These are phyloP conservation scores for Singerocomus inundabilis DNA, from an alignment of 1,284 basidiomycete genomes.

Conservation along the genomic window DNA sequence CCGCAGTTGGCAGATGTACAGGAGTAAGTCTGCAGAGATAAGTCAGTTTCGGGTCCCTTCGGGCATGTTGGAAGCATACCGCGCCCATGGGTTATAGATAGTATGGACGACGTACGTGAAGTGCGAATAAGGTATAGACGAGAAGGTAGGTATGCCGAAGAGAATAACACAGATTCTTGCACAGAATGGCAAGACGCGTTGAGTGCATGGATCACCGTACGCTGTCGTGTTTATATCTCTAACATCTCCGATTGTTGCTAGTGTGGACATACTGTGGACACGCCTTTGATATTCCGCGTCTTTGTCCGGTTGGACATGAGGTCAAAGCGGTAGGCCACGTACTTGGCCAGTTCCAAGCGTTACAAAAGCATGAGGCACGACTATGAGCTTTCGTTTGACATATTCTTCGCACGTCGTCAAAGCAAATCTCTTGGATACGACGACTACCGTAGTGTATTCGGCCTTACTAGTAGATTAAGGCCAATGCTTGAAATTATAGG, in stretches of 20 bases:
- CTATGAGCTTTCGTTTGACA: background rate
- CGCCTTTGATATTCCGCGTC: constrained; percentile 1
- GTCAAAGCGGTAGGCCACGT: constrained; percentile 15
- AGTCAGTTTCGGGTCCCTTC: background rate
- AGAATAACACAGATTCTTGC: constrained; percentile 26
- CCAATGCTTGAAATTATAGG: background rate
- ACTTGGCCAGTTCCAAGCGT: constrained; percentile 6
- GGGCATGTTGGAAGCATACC: background rate
- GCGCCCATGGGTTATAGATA: constrained; percentile 12
- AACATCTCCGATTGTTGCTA: constrained; percentile 7
- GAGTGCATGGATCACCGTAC: background rate
- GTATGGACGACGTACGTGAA: background rate
- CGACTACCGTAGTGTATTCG: background rate
- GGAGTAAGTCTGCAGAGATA: constrained; percentile 10
- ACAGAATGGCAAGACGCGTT: background rate
- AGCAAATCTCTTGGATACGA: constrained; percentile 2
- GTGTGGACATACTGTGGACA: constrained; percentile 10
- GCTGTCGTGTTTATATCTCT: constrained; percentile 9
- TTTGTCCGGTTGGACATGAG: constrained; percentile 5
- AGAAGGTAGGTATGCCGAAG: background rate
- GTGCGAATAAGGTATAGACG: background rate
- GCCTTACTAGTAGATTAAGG: background rate
- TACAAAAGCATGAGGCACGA: background rate
- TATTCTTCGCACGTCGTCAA: constrained; percentile 6
- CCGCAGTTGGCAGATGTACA: constrained; percentile 20